Evolutionary conservation across 805 yeast genomes (phyloP), one percentile per base, ranked within the genome.

Genomic region (Candida methanosorbosa): DNA sequence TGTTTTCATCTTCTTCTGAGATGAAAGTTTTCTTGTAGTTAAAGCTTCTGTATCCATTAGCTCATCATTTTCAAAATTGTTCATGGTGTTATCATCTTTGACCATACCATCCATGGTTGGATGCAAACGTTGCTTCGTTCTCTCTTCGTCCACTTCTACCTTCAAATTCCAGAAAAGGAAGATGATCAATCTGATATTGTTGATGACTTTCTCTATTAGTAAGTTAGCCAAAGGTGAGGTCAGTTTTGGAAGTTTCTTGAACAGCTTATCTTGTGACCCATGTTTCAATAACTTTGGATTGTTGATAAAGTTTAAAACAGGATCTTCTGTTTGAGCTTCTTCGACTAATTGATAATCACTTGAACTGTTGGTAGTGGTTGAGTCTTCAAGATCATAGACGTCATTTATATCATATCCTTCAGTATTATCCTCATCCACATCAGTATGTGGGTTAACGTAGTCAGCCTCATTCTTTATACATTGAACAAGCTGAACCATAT

Each of bases 91-190:
- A 6, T 13, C 15, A 9, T n/a, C 18, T 18, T 8, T 21, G n/a
- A 18, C 4, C 3, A 18, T n/a, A 6, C 24, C 9, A 13, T 20
- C 25, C 5, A 11, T 4, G 12, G n/a, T 17, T 14, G 18, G 21
- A 22, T 30, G 21, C 8, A 22, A 17, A 16, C 22, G 17, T 14
- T 4, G 5, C 4, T 4, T 4, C 9, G 14, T 12, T 20, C 33
- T 15, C 25, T 68, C 72, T 38, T 84, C 95, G 47, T 81, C 85
- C 21, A 81, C 72, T 49, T 90, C 97, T 2, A 94, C 95, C 43
- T 78, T 80, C 33, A 92, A 70, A 51, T 81, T 85, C 97, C 98
- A 92, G 55, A 85, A 88, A 40, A 94, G 75, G 50, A 72, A 85
- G 50, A 79, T 87, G 0, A 95, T 92, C 27, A 94, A 62, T 15